phyloP scores from a whole-genome alignment of 1,139 yeast species.

The Scheffersomyces lignicola region DNA sequence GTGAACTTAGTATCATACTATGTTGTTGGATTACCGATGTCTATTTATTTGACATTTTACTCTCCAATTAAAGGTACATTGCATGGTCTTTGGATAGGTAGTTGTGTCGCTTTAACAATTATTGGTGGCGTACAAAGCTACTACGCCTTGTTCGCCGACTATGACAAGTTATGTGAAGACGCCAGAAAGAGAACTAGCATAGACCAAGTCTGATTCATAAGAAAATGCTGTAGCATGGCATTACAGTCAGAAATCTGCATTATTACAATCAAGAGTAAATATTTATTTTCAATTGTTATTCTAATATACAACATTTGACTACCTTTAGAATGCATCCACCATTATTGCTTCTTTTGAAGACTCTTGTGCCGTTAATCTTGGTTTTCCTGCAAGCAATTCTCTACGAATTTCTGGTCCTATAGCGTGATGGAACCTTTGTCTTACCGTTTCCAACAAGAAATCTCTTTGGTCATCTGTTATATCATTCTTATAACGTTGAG shows the following conservation, averaged over 20 bases:
- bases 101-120: slow-evolving; percentile 49
- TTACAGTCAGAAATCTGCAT: background rate
- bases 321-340: slow-evolving; percentile 39
- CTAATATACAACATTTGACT: slow-evolving; percentile 2
- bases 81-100: slow-evolving; percentile 57
- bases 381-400: slow-evolving; percentile 80
- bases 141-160: slow-evolving; percentile 40
- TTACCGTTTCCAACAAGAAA: slow-evolving; percentile 83
- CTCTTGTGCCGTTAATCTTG: slow-evolving; percentile 31
- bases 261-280: slow-evolving; percentile 1
- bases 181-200: slow-evolving; percentile 38
- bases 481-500: slow-evolving; percentile 94
- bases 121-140: slow-evolving; percentile 55
- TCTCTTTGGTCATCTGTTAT: slow-evolving; percentile 97
- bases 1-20: slow-evolving; percentile 55
- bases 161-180: slow-evolving; percentile 38
- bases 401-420: slow-evolving; percentile 95
- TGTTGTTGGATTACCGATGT: slow-evolving; percentile 52
- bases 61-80: slow-evolving; percentile 44
- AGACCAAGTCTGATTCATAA: slow-evolving; percentile 10
- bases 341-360: slow-evolving; percentile 33
- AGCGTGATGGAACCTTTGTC: slow-evolving; percentile 84
- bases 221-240: background rate
- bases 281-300: background rate
- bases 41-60: slow-evolving; percentile 48